These are phyloP conservation scores for Russula griseocarnosa DNA, from an alignment of 768 basidiomycete species.

Conservation along the genomic window DNA sequence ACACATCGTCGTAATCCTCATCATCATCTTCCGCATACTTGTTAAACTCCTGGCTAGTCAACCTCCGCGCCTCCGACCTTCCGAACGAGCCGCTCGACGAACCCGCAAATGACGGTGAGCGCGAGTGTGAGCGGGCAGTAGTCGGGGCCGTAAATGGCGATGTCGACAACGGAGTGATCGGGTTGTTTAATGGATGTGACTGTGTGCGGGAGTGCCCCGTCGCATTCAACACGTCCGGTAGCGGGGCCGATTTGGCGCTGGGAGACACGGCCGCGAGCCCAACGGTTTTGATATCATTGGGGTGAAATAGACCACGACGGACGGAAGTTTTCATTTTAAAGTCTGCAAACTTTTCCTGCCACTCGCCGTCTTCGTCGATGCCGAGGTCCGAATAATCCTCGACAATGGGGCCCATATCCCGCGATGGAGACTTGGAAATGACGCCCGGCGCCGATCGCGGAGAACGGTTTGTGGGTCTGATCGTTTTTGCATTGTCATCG, in stretches of 20 bases:
- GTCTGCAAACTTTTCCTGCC: constrained; percentile 77
- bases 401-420: constrained; percentile 61
- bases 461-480: constrained; percentile 72
- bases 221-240: constrained; percentile 44
- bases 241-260: constrained; percentile 63
- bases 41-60: constrained; percentile 62
- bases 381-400: constrained; percentile 93
- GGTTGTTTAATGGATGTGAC: constrained; percentile 54
- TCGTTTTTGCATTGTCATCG: constrained; percentile 51
- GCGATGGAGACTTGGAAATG: constrained; percentile 56
- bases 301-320: constrained; percentile 78
- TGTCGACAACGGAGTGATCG: constrained; percentile 39
- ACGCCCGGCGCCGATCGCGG: constrained; percentile 40
- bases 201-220: constrained; percentile 39
- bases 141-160: constrained; percentile 41
- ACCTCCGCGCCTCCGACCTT: constrained; percentile 54
- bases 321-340: constrained; percentile 79
- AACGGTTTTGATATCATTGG: constrained; percentile 81
- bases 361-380: constrained; percentile 62
- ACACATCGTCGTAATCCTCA: constrained; percentile 94
- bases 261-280: constrained; percentile 51
- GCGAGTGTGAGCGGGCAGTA: constrained; percentile 18
- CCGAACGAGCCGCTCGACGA: constrained; percentile 59
- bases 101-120: constrained; percentile 33
- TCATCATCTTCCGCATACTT: constrained; percentile 88